A percentile compares a stretch with the other conserved stretches of the same genome.
Evolutionary conservation across 1,284 basidiomycete genomes (phyloP).

Genomic region (Mycosarcoma mackinlayi): DNA sequence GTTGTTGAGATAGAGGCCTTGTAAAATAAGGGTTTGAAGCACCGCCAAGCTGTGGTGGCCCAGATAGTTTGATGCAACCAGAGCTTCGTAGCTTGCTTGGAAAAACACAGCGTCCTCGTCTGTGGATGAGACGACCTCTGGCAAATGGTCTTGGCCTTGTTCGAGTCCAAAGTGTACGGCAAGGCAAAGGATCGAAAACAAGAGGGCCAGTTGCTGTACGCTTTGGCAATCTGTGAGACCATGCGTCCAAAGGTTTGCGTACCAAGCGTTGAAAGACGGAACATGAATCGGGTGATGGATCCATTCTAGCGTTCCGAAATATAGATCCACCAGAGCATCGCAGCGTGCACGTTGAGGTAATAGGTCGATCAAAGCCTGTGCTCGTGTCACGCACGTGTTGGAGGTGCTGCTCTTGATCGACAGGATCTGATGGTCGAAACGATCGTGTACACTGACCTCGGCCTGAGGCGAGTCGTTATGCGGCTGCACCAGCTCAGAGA

Average conservation of each 20-base stretch:
- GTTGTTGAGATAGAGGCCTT: slow-evolving; percentile 5
- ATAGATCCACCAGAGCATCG: slow-evolving; percentile 5
- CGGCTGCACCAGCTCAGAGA: slow-evolving; percentile 2
- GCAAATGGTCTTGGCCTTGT: background rate
- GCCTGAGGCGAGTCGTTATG: background rate
- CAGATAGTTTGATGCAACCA: background rate
- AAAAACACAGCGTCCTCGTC: slow-evolving; percentile 2
- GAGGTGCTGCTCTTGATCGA: background rate
- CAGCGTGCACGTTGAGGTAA: background rate
- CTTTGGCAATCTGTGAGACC: background rate
- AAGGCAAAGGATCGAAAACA: slow-evolving; percentile 4
- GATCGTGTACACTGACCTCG: slow-evolving; percentile 1
- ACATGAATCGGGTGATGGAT: slow-evolving; percentile 4
- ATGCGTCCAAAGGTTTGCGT: background rate
- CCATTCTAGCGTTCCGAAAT: slow-evolving; percentile 3
- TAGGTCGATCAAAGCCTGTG: background rate
- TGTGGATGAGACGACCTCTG: background rate
- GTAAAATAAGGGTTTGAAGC: background rate
- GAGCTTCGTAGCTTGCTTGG: slow-evolving; percentile 7
- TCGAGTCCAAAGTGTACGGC: slow-evolving; percentile 6
- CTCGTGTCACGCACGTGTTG: slow-evolving; percentile 1
- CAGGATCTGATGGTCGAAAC: slow-evolving; percentile 7
- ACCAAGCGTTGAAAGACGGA: slow-evolving; percentile 1
- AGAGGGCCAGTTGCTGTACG: slow-evolving; percentile 1
- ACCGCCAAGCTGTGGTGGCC: slow-evolving; percentile 4